These are phyloP conservation scores for Aethionema arabicum DNA, from an alignment of 345 rosid genomes.

Conservation along the genomic window DNA sequence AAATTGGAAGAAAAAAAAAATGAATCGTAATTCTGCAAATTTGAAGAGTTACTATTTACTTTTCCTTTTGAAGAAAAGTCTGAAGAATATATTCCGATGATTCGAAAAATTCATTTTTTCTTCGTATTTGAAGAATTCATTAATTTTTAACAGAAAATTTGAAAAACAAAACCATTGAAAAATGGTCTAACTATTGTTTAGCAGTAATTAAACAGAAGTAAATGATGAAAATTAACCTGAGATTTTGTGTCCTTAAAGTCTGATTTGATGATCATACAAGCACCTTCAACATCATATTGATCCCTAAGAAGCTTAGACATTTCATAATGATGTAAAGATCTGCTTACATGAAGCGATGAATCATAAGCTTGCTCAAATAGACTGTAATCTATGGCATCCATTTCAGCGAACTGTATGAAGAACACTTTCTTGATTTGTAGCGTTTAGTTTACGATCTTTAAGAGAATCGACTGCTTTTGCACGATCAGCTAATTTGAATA, in stretches of 20 bases:
- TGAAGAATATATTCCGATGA: too few species aligned
- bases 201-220: background rate
- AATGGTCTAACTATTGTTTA: background rate
- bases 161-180: background rate
- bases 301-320: slow-evolving; percentile 68
- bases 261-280: slow-evolving; percentile 59
- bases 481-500: slow-evolving; percentile 58
- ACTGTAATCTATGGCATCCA: slow-evolving; percentile 59
- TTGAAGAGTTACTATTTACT: too few species aligned
- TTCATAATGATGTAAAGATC: slow-evolving; percentile 72
- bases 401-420: slow-evolving; percentile 55
- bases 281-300: slow-evolving; percentile 72
- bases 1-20: too few species aligned
- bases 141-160: background rate
- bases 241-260: slow-evolving; percentile 43
- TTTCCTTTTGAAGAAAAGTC: too few species aligned
- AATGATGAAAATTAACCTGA: slow-evolving; percentile 43
- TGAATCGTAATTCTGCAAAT: too few species aligned
- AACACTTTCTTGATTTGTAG: slow-evolving; percentile 40
- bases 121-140: too few species aligned
- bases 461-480: slow-evolving; percentile 59
- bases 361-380: slow-evolving; percentile 73
- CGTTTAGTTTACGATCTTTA: slow-evolving; percentile 62
- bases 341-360: slow-evolving; percentile 59
- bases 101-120: too few species aligned